Percentiles rank a stretch among this genome's conserved stretches.
Evolutionary conservation across 257 asterid genomes (phyloP).

Genomic region (Solanum sejunctum): DNA sequence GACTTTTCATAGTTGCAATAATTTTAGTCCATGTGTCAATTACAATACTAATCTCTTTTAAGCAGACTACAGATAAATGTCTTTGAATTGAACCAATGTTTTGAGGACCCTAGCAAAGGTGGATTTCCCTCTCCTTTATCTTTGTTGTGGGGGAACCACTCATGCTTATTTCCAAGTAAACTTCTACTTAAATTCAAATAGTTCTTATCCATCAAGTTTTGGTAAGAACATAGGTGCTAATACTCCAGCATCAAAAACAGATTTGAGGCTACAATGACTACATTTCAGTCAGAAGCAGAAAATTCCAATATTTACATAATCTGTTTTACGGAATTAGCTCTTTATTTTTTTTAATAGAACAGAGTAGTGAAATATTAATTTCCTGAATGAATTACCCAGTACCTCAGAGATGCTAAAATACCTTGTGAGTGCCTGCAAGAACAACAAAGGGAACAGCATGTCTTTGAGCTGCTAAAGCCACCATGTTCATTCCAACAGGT

Average conservation of each 20-base stretch:
- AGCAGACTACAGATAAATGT: not conserved
- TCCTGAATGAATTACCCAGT: not conserved
- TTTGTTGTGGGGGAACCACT: not conserved
- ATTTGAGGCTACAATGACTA: not conserved
- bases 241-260: not conserved
- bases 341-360: not conserved
- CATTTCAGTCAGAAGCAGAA: not conserved
- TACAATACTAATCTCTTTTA: not conserved
- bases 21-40: not conserved
- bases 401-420: constrained; percentile 7
- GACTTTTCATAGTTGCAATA: not conserved
- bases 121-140: not conserved
- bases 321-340: not conserved
- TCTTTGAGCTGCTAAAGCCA: constrained; percentile 92
- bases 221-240: not conserved
- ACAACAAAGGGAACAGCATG: constrained; percentile 98
- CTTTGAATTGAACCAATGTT: not conserved
- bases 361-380: not conserved
- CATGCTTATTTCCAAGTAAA: not conserved
- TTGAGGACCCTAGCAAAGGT: not conserved
- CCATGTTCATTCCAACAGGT: constrained; percentile 96
- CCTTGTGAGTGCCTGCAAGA: constrained; percentile 98
- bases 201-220: not conserved
- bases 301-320: not conserved
- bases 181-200: not conserved